Conservation (phyloP, 1,284 basidiomycete genomes). For the Leccinum cinnamomeum region DNA sequence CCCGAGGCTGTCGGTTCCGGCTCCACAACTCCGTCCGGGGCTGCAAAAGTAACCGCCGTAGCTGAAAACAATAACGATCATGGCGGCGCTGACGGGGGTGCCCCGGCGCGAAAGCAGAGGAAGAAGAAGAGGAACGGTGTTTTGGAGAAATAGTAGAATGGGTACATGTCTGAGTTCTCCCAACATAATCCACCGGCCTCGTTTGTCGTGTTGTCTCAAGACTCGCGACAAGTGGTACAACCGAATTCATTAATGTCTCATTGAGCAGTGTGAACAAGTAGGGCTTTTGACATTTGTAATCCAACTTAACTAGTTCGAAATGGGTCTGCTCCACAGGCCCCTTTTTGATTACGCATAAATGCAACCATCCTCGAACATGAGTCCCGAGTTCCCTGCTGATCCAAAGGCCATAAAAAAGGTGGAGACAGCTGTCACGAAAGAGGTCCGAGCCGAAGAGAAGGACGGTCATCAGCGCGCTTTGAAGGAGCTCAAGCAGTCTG, state of each 20-base stretch:
- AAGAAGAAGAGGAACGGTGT: constrained; percentile 17
- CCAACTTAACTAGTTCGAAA: background rate
- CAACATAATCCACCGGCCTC: background rate
- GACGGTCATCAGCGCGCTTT: constrained; percentile 41
- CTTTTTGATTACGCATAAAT: background rate
- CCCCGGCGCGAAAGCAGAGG: constrained; percentile 23
- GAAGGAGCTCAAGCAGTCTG: constrained; percentile 47
- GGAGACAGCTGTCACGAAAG: constrained; percentile 47
- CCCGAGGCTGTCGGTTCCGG: background rate
- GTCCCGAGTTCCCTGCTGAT: constrained; percentile 12
- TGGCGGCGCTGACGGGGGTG: background rate
- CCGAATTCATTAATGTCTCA: too few relatives aligned
- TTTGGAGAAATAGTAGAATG: background rate
- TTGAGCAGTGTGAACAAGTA: too few relatives aligned
- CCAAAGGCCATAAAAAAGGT: constrained; percentile 40
- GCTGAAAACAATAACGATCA: background rate
- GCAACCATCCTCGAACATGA: constrained; percentile 17
- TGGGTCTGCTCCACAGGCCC: constrained; percentile 6
- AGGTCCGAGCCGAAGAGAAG: constrained; percentile 48
- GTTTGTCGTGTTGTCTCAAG: background rate
- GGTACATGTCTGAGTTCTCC: background rate
- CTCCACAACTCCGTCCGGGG: background rate
- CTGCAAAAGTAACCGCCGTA: background rate
- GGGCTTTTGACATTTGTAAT: background rate
- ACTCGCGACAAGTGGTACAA: too few relatives aligned